Conservation (phyloP, 139 green algal genomes). For the Auxenochlorella pyrenoidosa region DNA sequence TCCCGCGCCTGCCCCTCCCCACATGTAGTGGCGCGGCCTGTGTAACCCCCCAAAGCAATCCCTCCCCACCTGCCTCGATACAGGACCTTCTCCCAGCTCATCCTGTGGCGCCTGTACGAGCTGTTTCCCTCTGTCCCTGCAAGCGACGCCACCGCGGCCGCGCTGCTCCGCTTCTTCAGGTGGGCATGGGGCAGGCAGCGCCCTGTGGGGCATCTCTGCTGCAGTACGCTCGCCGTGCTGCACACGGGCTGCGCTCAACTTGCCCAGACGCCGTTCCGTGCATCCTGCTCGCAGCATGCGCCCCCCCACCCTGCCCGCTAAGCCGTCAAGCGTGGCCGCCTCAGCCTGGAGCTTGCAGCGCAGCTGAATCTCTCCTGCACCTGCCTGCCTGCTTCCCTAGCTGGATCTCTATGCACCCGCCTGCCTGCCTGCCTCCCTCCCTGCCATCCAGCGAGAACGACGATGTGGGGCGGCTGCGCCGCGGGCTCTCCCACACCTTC, state of each 20-base stretch:
- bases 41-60: too few relatives aligned
- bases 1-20: too few relatives aligned
- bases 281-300: background rate
- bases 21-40: too few relatives aligned
- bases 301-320: background rate
- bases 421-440: background rate
- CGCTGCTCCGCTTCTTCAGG: constrained; percentile 50
- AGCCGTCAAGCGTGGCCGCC: too few relatives aligned
- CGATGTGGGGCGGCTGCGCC: constrained; percentile 44
- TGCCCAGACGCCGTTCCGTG: too few relatives aligned
- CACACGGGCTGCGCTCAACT: too few relatives aligned
- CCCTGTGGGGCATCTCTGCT: background rate
- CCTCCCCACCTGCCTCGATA: constrained; percentile 13
- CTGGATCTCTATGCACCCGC: background rate
- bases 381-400: background rate
- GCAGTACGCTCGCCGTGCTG: too few relatives aligned
- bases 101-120: constrained; percentile 47
- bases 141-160: background rate
- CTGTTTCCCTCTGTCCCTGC: constrained; percentile 51
- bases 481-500: constrained; percentile 18
- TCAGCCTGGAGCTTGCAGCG: too few relatives aligned
- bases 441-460: constrained; percentile 29
- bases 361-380: background rate
- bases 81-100: constrained; percentile 54
- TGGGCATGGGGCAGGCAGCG: background rate